A percentile compares a stretch with the other conserved stretches of the same genome.
Conservation (phyloP, 2,329 filamentous ascomycete genomes). For the Stylonectria norvegica region DNA sequence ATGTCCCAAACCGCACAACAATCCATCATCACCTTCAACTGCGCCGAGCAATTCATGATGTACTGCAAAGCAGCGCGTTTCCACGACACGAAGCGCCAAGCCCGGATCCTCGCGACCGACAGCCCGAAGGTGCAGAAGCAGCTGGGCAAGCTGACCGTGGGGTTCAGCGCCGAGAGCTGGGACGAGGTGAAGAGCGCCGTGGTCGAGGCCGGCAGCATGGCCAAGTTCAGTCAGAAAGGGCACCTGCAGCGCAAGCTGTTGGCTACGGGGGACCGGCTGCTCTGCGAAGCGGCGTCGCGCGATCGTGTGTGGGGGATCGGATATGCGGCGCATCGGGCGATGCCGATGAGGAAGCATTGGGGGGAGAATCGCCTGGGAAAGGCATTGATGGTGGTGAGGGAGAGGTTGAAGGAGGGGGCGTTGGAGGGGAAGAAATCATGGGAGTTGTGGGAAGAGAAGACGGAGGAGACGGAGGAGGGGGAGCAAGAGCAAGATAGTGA, state of each 20-base stretch:
- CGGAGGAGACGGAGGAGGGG: too few relatives aligned
- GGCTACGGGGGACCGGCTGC: constrained; percentile 28
- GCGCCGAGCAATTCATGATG: constrained; percentile 42
- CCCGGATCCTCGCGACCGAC: constrained; percentile 22
- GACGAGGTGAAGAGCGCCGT: constrained; percentile 31
- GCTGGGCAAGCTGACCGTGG: constrained; percentile 25
- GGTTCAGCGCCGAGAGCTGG: constrained; percentile 29
- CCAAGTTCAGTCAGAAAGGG: constrained; percentile 33
- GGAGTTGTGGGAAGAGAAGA: too few relatives aligned
- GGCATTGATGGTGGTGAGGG: constrained; percentile 28
- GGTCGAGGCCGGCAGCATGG: constrained; percentile 31
- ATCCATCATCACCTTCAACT: constrained; percentile 29
- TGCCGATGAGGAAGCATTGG: constrained; percentile 26
- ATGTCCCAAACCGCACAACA: constrained; percentile 13
- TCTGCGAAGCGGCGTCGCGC: constrained; percentile 29
- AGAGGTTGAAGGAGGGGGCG: too few relatives aligned
- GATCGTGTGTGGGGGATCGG: constrained; percentile 37
- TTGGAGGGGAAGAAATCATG: too few relatives aligned
- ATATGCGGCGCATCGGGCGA: constrained; percentile 29
- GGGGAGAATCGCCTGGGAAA: constrained; percentile 31
- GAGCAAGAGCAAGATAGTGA: too few relatives aligned
- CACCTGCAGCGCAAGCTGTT: constrained; percentile 28
- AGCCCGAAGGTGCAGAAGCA: constrained; percentile 29
- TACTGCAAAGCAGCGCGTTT: constrained; percentile 39
- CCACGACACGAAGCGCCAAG: constrained; percentile 24